Base-by-base conservation (phyloP, 352 stramenopile genomes). In the Blastocystis sp. region DNA sequence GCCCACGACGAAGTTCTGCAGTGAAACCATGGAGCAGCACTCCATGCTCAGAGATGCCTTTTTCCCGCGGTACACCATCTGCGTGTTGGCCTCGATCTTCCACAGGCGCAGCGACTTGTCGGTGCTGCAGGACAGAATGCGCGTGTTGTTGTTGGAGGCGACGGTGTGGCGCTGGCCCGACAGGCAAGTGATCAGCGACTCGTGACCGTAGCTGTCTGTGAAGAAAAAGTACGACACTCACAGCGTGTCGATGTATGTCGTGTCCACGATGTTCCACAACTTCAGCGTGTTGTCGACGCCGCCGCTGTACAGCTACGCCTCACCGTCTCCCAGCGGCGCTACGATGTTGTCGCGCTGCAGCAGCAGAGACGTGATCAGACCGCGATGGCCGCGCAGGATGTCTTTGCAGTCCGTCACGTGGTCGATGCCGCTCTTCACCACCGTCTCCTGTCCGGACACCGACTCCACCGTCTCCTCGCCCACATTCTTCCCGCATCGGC, bases 231-330 rank as follows among this genome's bases (percentile, higher is more conserved):
- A 40, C 3, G 11, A 82, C 97, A 94, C 48, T 94, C 94, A 98
- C 24, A 98, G 91, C 68, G 95, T 97, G 91, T 98, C 95, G 34
- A 98, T 92, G 90, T 97, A 98, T 38, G 93, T 94, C 94, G 97
- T 97, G 88, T 98, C 94, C 2, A 93, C 96, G 62, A 98, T 91
- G 92, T 97, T 97, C 95, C 95, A 98, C 90, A 97, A 93, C 90
- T 98, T 97, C 76, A 97, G 93, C 40, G 92, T 95, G 61, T 94
- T 93, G 87, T 98, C 95, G 34, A 96, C 89, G 77, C 94, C 97
- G 9, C 93, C 94, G 0, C 93, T 96, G 90, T 96, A 98, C 62
- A 98, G 91, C 87, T 89, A 65, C 68, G 61, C 28, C 3, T 40
- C 21, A 40, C 28, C 3, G 3, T 9, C 9, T 11, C n/a, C 4